Base-by-base conservation (phyloP, 1,284 basidiomycete species). In the Ganoderma meredithae region DNA sequence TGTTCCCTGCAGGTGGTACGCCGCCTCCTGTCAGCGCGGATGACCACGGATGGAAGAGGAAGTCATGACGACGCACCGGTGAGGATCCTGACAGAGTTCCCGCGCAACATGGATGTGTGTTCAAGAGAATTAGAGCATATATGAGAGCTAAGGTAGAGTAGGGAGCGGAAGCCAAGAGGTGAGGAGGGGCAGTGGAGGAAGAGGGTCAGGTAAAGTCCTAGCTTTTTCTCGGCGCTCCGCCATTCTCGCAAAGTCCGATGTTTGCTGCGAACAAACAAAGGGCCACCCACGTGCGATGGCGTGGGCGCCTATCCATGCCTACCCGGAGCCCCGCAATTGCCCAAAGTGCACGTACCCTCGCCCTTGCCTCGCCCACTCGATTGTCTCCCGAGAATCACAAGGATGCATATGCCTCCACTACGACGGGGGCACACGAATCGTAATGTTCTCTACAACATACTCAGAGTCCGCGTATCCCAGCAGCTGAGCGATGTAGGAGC, bases 391-490 rank as follows among this genome's bases (percentile, higher is more conserved):
- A n/a, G 39, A 31, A 59, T n/a, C 31, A 64, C 49, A 56, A 64
- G 41, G 55, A 62, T 68, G 47, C 36, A 43, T 55, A 44, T 60
- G 67, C 74, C 64, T 47, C 63, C 27, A 47, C 64, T 67, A 72
- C 62, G 67, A 68, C n/a, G 81, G 79, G 12, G 77, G 76, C 55
- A 81, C 73, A 66, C 90, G 84, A 69, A 94, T 90, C 2, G 92
- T 94, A 74, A 97, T 91, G 74, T 95, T 94, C 76, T 99, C 97
- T 4, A 98, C 97, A 44, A 99, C 95, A 81, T 99, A 96, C 77
- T 98, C 96, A 43, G 95, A 95, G 78, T 99, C 97, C 22, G 94
- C 94, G 79, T 98, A 98, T 0, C 96, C 97, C 49, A 99, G 81
- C 10, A 96, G 78, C 71, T 91, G 88, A 17, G 91, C 83, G 55